Conservation (phyloP, 345 rosid species). For the thale cress (Arabidopsis thaliana) region TAIR10.1 NC_003074.8:1566501-1567000, state of each 20-base stretch:
- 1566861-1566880: slow-evolving; percentile 97
- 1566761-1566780: slow-evolving; percentile 1
- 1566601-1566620: slow-evolving; percentile 97
- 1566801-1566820: neutral
- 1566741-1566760: slow-evolving; percentile 12
- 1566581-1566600: slow-evolving; percentile 94
- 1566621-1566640: slow-evolving; percentile 17
- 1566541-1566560: slow-evolving; percentile 65
- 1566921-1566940: slow-evolving; percentile 90
- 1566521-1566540: neutral
- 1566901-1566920: slow-evolving; percentile 89
- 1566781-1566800: slow-evolving; percentile 6
- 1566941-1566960: slow-evolving; percentile 96
- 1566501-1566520: neutral
- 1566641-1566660: neutral
- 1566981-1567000: slow-evolving; percentile 94
- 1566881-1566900: slow-evolving; percentile 91
- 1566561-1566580: slow-evolving; percentile 94
- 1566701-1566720: neutral
- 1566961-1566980: slow-evolving; percentile 74
- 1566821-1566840: neutral
- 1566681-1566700: slow-evolving; percentile 8
- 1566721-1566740: neutral
- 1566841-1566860: slow-evolving; percentile 43
- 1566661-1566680: neutral